Base-by-base conservation (phyloP, 805 yeast species). In the Metschnikowia lunata region DNA sequence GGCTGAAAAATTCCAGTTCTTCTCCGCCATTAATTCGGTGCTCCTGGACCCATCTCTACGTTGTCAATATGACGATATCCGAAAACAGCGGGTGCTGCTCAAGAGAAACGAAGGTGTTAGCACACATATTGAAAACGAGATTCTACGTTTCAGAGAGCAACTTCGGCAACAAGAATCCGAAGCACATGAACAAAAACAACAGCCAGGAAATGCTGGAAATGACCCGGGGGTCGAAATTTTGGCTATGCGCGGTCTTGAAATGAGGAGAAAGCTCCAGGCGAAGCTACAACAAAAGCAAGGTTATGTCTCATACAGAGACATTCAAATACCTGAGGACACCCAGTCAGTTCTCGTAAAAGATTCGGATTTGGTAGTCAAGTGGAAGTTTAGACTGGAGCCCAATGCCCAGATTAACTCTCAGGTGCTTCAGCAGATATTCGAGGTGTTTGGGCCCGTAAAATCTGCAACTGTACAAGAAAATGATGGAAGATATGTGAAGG, bases 361-460 rank as follows among this genome's bases (percentile, higher is more conserved):
- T 14, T 6, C 29, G 9, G 12, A 36, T 30, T 67, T 70, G 23
- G 46, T 57, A 26, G 61, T 77, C 26, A 68, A 63, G 49, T 78
- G 82, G 80, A 76, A 75, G 50, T 62, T 64, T 37, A 66, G 66
- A 45, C 63, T 63, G 6, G 70, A 67, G 36, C 36, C 72, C 6
- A 52, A 55, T 12, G 68, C 55, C 1, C 46, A 59, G 15, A 56
- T 75, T 15, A 62, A 60, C 18, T 51, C 47, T 1, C 71, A 63
- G 1, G 57, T 68, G 2, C 55, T 78, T 15, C 23, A 34, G 18
- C 57, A 63, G 37, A 58, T 78, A 26, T 73, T 78, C 79, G 51
- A 53, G 14, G 69, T 69, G 1, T 78, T 77, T 57, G 83, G 82
- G 1, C 49, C 61, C 0, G 55, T 76, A 11, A 28, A 48, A 1